Conservation (phyloP, 2,329 filamentous ascomycete species). For the Colletotrichum sp. region DNA sequence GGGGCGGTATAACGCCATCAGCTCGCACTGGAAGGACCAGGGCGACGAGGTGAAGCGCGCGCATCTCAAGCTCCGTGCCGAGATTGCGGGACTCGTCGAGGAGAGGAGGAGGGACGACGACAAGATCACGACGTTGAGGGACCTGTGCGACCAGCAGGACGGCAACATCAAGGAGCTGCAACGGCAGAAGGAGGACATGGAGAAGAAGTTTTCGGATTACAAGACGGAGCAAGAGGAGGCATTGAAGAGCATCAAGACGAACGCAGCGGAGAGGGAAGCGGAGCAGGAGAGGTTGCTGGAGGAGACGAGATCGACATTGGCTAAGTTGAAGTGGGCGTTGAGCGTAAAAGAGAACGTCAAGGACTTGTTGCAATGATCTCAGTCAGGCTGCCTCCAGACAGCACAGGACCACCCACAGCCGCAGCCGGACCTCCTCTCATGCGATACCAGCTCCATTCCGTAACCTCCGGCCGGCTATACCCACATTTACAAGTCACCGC, state of each 20-base stretch:
- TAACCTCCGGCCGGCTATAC: background rate
- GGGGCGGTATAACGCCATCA: slow-evolving; percentile 71
- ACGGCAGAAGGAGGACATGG: slow-evolving; percentile 67
- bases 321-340: slow-evolving; percentile 76
- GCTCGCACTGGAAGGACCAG: slow-evolving; percentile 70
- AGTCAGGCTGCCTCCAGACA: background rate
- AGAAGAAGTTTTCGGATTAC: slow-evolving; percentile 66
- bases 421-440: background rate
- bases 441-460: background rate
- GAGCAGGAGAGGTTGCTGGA: slow-evolving; percentile 65
- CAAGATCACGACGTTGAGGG: slow-evolving; percentile 67
- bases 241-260: slow-evolving; percentile 63
- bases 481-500: background rate
- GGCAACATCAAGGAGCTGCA: slow-evolving; percentile 67
- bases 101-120: slow-evolving; percentile 65
- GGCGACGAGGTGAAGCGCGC: slow-evolving; percentile 64
- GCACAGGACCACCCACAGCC: rapidly evolving
- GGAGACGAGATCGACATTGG: slow-evolving; percentile 64
- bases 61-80: slow-evolving; percentile 52
- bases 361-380: slow-evolving; percentile 50
- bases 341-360: slow-evolving; percentile 67
- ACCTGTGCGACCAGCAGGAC: slow-evolving; percentile 76
- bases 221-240: slow-evolving; percentile 67
- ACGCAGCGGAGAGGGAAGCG: slow-evolving; percentile 61
- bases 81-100: slow-evolving; percentile 60